These are phyloP conservation scores for Hypoxylon trugodes DNA, from an alignment of 495 filamentous ascomycete genomes.

Conservation along the genomic window DNA sequence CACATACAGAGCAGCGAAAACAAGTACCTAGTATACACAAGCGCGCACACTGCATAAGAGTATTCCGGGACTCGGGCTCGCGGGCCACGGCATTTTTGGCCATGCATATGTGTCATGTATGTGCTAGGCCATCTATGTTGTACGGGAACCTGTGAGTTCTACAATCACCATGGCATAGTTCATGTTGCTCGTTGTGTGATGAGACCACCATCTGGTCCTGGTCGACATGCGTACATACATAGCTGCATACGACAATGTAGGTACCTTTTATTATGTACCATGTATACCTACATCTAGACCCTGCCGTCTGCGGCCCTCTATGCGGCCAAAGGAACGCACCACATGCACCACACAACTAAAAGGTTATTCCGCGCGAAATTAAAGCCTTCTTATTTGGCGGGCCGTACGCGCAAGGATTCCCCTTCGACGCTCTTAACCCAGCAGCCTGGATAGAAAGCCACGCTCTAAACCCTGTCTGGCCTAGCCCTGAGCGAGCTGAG, in stretches of 20 bases:
- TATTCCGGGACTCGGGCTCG: constrained; percentile 42
- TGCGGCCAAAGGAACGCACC: constrained; percentile 40
- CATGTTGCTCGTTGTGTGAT: constrained; percentile 41
- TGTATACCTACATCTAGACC: constrained; percentile 19
- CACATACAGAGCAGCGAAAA: no score
- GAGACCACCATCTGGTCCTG: constrained; percentile 33
- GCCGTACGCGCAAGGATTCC: constrained; percentile 37
- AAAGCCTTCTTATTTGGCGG: constrained; percentile 34
- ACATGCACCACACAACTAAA: constrained; percentile 11
- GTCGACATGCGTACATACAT: constrained; percentile 31
- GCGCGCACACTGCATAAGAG: constrained; percentile 20
- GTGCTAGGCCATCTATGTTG: constrained; percentile 36
- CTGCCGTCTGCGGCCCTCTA: constrained; percentile 36
- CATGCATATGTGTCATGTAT: constrained; percentile 36
- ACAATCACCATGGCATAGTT: constrained; percentile 37
- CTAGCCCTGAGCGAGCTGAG: constrained; percentile 19
- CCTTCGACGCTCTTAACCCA: constrained; percentile 28
- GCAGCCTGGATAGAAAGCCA: constrained; percentile 43
- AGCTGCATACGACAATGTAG: not conserved
- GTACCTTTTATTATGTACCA: constrained; percentile 30
- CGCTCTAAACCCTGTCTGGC: constrained; percentile 34
- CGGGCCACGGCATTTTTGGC: constrained; percentile 35
- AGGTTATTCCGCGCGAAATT: constrained; percentile 34
- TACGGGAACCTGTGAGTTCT: constrained; percentile 33
- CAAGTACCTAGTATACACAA: constrained; percentile 28